A percentile compares a stretch with the other conserved stretches of the same genome.
These are phyloP conservation scores for Coniferiporia weirii DNA, from an alignment of 1,284 basidiomycete species.

Conservation along the genomic window DNA sequence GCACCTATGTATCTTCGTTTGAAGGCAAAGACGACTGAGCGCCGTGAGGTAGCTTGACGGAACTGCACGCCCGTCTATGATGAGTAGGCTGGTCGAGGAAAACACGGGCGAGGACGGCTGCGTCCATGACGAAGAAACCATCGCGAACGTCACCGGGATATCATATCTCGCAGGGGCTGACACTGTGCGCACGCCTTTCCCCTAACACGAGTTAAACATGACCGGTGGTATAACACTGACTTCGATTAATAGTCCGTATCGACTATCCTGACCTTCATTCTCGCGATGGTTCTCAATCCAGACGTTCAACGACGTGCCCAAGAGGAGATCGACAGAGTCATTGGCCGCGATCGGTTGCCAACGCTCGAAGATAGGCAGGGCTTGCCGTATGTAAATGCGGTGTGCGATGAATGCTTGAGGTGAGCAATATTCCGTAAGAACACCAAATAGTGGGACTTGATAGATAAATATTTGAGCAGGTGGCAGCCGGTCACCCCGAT, in stretches of 20 bases:
- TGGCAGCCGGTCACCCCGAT: conserved; percentile 15
- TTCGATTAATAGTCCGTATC: not conserved
- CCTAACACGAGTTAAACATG: too few species aligned
- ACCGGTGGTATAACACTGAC: not conserved
- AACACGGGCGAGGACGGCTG: conserved; percentile 1
- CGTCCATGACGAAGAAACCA: conserved; percentile 2
- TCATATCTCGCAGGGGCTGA: conserved; percentile 3
- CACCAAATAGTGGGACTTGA: not conserved
- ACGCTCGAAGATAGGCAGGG: conserved; percentile 23
- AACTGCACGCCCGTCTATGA: conserved; percentile 6
- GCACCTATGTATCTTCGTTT: too few species aligned
- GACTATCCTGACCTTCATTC: conserved; percentile 7
- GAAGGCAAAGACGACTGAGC: too few species aligned
- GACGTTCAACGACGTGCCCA: conserved; percentile 22
- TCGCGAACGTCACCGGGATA: not conserved
- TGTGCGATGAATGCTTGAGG: conserved; percentile 25
- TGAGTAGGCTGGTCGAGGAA: not conserved
- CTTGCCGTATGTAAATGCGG: conserved; percentile 26
- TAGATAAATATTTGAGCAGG: not conserved
- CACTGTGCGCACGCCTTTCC: not conserved
- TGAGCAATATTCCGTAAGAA: conserved; percentile 16
- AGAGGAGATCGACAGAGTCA: conserved; percentile 24
- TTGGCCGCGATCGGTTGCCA: conserved; percentile 23
- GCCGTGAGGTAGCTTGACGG: not conserved
- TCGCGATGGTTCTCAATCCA: conserved; percentile 19